These are phyloP conservation scores for Rutidosis leptorrhynchoides DNA, from an alignment of 129 eudicot species.

Conservation along the genomic window DNA sequence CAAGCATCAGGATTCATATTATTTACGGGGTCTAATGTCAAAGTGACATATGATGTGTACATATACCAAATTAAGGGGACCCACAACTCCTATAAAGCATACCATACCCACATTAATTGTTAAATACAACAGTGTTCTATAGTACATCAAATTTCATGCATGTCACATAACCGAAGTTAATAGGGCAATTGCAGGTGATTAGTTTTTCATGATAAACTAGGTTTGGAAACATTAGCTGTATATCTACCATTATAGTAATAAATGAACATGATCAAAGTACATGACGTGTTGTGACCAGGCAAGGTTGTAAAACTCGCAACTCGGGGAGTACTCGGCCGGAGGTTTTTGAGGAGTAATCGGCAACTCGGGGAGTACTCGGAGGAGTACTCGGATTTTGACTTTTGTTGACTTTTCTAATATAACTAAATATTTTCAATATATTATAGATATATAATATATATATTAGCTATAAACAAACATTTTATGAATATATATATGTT, in stretches of 20 bases:
- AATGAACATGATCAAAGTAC: neutral
- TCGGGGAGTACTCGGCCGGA: no score
- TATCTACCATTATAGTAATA: neutral
- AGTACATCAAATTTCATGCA: neutral
- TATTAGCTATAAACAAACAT: no score
- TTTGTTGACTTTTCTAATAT: no score
- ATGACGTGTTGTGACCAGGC: neutral
- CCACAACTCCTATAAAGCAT: neutral
- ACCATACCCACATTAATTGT: neutral
- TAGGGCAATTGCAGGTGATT: neutral
- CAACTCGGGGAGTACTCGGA: no score
- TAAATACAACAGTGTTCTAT: neutral
- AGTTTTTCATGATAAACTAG: neutral
- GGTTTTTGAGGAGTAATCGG: no score
- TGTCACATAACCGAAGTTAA: neutral
- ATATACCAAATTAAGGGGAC: neutral
- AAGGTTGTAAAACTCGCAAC: no score
- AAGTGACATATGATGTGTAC: neutral
- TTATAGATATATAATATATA: no score
- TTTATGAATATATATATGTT: no score
- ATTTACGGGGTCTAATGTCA: neutral
- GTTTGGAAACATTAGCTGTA: neutral
- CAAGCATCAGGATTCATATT: neutral
- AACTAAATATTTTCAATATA: no score
- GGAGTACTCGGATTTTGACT: no score